Base-by-base conservation (phyloP, 192 early-diverging fungal genomes). In the Entomortierella chlamydospora region DNA sequence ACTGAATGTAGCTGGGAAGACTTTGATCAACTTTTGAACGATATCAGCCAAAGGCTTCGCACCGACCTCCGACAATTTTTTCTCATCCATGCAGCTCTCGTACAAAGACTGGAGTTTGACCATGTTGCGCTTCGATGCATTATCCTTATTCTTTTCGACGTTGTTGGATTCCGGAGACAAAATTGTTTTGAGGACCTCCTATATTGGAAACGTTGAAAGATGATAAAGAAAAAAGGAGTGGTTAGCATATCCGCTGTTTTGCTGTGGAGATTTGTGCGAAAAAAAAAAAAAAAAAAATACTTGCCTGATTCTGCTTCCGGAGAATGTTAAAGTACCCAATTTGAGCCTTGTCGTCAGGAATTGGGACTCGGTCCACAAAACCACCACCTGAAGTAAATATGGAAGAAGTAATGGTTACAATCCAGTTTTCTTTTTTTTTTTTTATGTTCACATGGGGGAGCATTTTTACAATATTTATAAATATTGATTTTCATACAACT, bases 401-500 rank as follows among this genome's bases (percentile, higher is more conserved):
- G n/a, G n/a, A n/a, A n/a, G n/a, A n/a, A n/a, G n/a, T n/a, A n/a
- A n/a, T n/a, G n/a, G n/a, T n/a, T n/a, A n/a, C n/a, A n/a, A n/a
- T n/a, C n/a, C n/a, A n/a, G n/a, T n/a, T n/a, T n/a, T n/a, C n/a
- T n/a, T n/a, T n/a, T n/a, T n/a, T n/a, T n/a, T n/a, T n/a, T n/a
- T n/a, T n/a, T n/a, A n/a, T n/a, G n/a, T n/a, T n/a, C n/a, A n/a
- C n/a, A n/a, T n/a, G n/a, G n/a, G n/a, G n/a, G n/a, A n/a, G n/a
- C n/a, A n/a, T n/a, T n/a, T n/a, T n/a, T n/a, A n/a, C n/a, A n/a
- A n/a, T n/a, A n/a, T n/a, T n/a, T n/a, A n/a, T n/a, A n/a, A n/a
- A n/a, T n/a, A n/a, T n/a, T n/a, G n/a, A n/a, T n/a, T n/a, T n/a
- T 3, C 64, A 78, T 88, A 91, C 91, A 89, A 42, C 79, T 83